phyloP scores from a whole-genome alignment of 225 moss, liverwort and hornwort species.

The Takakia lepidozioides region DNA sequence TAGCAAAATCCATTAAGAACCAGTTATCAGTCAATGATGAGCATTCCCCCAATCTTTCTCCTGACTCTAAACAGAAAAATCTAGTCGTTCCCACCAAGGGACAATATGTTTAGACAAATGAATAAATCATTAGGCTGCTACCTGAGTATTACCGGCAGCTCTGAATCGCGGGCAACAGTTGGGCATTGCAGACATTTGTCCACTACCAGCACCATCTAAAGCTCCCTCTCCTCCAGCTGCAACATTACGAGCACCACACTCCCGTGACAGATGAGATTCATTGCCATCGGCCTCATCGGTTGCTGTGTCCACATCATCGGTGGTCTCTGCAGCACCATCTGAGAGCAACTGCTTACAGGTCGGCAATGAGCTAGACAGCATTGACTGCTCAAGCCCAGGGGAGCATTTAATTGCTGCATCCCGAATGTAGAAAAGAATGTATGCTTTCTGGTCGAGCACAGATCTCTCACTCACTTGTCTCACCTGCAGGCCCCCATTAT shows the following conservation, averaged over 20 bases:
- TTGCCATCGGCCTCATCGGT: conserved; percentile 41
- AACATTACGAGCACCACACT: neutral
- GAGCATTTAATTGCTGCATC: conserved; percentile 37
- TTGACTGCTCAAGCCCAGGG: conserved; percentile 16
- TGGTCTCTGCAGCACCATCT: conserved; percentile 49
- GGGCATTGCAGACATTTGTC: conserved; percentile 5
- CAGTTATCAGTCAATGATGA: no score
- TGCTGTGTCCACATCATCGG: conserved; percentile 29
- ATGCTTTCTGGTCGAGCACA: conserved; percentile 92
- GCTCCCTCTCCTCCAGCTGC: conserved; percentile 1
- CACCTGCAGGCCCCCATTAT: conserved; percentile 57
- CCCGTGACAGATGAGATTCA: conserved; percentile 16
- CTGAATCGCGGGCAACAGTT: conserved; percentile 20
- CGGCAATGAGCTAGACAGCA: conserved; percentile 24
- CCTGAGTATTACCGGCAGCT: conserved; percentile 66
- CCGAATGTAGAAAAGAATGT: conserved; percentile 89
- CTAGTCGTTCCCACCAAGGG: no score
- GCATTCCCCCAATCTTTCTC: no score
- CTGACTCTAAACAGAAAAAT: no score
- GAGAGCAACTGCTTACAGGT: conserved; percentile 46
- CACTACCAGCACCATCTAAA: conserved; percentile 6
- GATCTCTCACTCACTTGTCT: conserved; percentile 84
- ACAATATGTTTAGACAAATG: conserved; percentile 8
- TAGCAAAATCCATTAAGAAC: no score
- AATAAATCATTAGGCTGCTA: conserved; percentile 29